A percentile compares a stretch with the other conserved stretches of the same genome.
Conservation (phyloP, 192 early-diverging fungal species). For the Dissophora globulifera region DNA sequence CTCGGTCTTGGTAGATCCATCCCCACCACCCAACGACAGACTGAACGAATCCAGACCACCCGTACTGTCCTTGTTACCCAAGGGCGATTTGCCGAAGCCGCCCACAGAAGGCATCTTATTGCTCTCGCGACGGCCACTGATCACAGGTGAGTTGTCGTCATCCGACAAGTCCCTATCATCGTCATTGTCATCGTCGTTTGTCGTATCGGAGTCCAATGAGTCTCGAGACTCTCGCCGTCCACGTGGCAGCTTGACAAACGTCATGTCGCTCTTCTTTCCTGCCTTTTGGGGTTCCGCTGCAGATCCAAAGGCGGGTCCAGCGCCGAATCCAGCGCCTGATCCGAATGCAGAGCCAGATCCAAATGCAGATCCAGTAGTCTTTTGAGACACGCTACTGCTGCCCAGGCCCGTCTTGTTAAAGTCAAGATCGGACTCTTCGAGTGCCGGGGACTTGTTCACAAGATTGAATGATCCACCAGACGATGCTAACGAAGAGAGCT, state of each 20-base stretch:
- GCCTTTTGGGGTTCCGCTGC: too few species aligned
- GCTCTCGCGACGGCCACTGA: constrained; percentile 1
- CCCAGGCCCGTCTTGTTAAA: constrained; percentile 12
- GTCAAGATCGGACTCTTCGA: constrained; percentile 29
- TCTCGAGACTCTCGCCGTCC: constrained; percentile 27
- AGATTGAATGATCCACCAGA: constrained; percentile 22
- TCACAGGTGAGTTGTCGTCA: constrained; percentile 7
- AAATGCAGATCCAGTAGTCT: constrained; percentile 10
- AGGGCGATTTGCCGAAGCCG: constrained; percentile 9
- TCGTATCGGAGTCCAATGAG: constrained; percentile 45
- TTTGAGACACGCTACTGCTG: too few species aligned
- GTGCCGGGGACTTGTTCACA: constrained; percentile 10
- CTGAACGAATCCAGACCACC: constrained; percentile 41
- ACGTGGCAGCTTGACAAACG: constrained; percentile 44
- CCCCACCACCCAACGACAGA: constrained; percentile 26
- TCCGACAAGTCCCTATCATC: constrained; percentile 13
- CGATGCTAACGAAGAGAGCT: neutral
- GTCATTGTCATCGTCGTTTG: constrained; percentile 32
- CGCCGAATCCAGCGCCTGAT: neutral
- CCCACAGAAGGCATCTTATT: neutral
- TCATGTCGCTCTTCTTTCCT: constrained; percentile 16
- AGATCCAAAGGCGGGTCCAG: neutral
- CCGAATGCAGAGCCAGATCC: constrained; percentile 11
- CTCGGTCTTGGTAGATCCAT: constrained; percentile 7
- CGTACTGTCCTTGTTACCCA: neutral